A percentile compares a stretch with the other conserved stretches of the same genome.
Evolutionary conservation across 148 eudicot species (phyloP).

Genomic region (Rhododendron henanense): DNA sequence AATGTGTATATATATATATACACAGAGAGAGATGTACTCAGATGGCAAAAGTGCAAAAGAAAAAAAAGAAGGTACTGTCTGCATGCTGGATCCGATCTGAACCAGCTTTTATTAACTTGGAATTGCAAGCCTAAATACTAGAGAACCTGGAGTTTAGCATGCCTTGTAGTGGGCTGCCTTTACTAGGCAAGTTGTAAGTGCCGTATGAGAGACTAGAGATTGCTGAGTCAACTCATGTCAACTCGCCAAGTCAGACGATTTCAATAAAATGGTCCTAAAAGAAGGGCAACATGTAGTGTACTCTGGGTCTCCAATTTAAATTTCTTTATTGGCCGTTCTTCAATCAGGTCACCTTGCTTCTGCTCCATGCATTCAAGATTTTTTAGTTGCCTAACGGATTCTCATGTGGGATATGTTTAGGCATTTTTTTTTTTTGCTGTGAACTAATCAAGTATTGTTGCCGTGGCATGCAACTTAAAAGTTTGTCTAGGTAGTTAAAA

Average conservation of each 20-base stretch:
- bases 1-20: background rate
- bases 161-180: background rate
- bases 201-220: background rate
- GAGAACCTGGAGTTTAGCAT: background rate
- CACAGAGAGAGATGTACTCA: background rate
- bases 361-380: background rate
- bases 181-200: background rate
- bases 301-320: background rate
- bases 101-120: background rate
- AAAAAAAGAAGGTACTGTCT: background rate
- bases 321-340: background rate
- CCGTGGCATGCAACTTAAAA: too few species aligned
- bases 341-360: background rate
- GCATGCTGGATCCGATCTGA: background rate
- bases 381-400: background rate
- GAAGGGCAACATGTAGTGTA: background rate
- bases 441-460: background rate
- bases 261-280: background rate
- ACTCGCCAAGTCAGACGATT: background rate
- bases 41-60: background rate
- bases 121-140: background rate
- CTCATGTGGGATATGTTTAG: background rate
- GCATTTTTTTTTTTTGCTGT: background rate
- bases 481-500: background rate
- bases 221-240: background rate